phyloP scores from a whole-genome alignment of 2,329 filamentous ascomycete genomes.

The Fusarium cyanostomum region DNA sequence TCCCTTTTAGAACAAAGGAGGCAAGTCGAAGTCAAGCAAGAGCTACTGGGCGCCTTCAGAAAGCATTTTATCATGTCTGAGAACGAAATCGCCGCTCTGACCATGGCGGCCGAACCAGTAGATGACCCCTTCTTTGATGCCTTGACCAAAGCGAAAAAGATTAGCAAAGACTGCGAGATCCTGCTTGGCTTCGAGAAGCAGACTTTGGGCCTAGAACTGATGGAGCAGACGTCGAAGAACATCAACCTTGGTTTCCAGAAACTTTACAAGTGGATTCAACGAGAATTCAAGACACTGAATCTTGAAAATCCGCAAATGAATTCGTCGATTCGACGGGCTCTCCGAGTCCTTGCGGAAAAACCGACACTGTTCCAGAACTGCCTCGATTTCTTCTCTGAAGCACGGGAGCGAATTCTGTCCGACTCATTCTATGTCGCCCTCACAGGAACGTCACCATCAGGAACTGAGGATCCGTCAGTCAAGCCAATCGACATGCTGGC shows the following conservation, averaged over 20 bases:
- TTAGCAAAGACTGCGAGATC: slow-evolving; percentile 88
- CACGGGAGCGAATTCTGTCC: slow-evolving; percentile 84
- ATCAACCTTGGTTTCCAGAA: slow-evolving; percentile 94
- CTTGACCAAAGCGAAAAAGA: slow-evolving; percentile 82
- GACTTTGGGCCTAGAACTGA: slow-evolving; percentile 85
- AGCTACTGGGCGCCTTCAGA: slow-evolving; percentile 79
- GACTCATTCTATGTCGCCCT: slow-evolving; percentile 90
- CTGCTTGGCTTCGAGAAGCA: slow-evolving; percentile 92
- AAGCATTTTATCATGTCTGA: slow-evolving; percentile 87
- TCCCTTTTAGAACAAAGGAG: slow-evolving; percentile 76
- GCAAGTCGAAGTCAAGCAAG: slow-evolving; percentile 82
- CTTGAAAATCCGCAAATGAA: slow-evolving; percentile 95
- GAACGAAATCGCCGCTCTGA: slow-evolving; percentile 79
- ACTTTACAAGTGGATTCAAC: slow-evolving; percentile 93
- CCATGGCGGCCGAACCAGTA: slow-evolving; percentile 81
- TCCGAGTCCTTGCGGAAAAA: slow-evolving; percentile 87
- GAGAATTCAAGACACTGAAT: slow-evolving; percentile 90
- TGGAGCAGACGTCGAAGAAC: slow-evolving; percentile 88
- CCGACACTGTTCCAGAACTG: slow-evolving; percentile 93
- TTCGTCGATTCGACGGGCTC: slow-evolving; percentile 80
- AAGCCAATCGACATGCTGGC: slow-evolving; percentile 96
- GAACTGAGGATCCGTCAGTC: slow-evolving; percentile 66
- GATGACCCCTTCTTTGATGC: slow-evolving; percentile 85
- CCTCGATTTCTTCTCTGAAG: slow-evolving; percentile 91
- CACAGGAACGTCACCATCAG: slow-evolving; percentile 73